Evolutionary conservation across 352 stramenopile genomes (phyloP), one percentile per base, ranked within the genome.

Genomic region (Phytophthora litchii): DNA sequence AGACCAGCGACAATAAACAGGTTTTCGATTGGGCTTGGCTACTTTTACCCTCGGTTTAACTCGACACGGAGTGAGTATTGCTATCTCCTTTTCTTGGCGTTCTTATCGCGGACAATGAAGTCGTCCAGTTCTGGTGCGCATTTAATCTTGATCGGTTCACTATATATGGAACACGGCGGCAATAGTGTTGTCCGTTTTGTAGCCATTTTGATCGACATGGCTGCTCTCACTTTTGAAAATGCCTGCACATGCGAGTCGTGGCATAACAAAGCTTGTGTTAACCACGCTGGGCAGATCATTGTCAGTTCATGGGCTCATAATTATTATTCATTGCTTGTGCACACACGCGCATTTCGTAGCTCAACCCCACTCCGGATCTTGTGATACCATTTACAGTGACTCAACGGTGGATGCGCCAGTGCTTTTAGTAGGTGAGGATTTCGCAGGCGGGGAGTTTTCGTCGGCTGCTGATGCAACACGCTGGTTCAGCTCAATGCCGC

Each of bases 401-500:
- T 71, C 50, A n/a, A 62, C 36, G 5, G 55, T 69, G 27, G 62
- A 64, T 43, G 56, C 12, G 23, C 3, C 36, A 12, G 27, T 27
- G 43, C 23, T 50, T 17, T 42, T 46, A 10, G 25, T 34, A 46
- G 42, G 38, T 1, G 32, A 46, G 7, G 37, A n/a, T 40, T 70
- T 60, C 12, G 45, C 23, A 21, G 54, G 49, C 4, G 44, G 38
- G 3, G 46, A 62, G 14, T 61, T 72, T n/a, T 74, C 59, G 27
- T 80, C 69, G 31, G 69, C 53, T 19, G 75, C 83, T 16, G 78
- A 89, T 8, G 63, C 55, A 16, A 92, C 65, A n/a, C 77, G 74
- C 29, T 77, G 76, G 19, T 76, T 86, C 45, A 88, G 56, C 57
- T 89, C 80, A 12, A 87, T 72, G 17, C 74, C 76, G 9, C 70